A percentile compares a stretch with the other conserved stretches of the same genome.
These are phyloP conservation scores for Trichoderma brevicompactum DNA, from an alignment of 2,329 filamentous ascomycete genomes.

Conservation along the genomic window DNA sequence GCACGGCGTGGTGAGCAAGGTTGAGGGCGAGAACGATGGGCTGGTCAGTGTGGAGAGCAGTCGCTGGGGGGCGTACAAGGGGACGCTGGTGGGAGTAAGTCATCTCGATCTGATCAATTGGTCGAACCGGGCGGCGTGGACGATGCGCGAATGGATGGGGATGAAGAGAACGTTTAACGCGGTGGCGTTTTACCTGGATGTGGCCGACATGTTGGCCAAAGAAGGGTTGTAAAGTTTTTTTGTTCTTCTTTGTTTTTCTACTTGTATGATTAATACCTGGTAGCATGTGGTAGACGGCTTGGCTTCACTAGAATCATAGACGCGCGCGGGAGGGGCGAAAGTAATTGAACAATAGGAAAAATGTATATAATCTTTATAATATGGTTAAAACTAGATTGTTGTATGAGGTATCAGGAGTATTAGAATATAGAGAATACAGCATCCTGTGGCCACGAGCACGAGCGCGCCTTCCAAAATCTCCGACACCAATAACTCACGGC, in stretches of 20 bases:
- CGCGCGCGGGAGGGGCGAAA: background rate
- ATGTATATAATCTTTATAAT: constrained; percentile 17
- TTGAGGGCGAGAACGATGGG: constrained; percentile 67
- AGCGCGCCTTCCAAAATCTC: constrained; percentile 28
- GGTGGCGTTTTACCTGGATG: constrained; percentile 68
- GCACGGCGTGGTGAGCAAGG: constrained; percentile 52
- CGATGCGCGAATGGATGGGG: constrained; percentile 57
- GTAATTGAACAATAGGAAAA: constrained; percentile 19
- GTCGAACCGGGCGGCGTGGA: constrained; percentile 64
- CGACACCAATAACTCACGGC: constrained; percentile 17
- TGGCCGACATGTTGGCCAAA: constrained; percentile 72
- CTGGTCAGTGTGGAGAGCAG: constrained; percentile 69
- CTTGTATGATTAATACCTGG: background rate
- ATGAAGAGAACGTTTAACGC: constrained; percentile 65
- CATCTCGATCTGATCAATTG: constrained; percentile 71
- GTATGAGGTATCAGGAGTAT: constrained; percentile 35
- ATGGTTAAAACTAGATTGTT: constrained; percentile 28
- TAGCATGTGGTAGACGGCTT: background rate
- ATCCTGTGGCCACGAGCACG: constrained; percentile 33
- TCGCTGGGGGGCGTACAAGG: constrained; percentile 66
- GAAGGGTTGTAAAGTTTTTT: constrained; percentile 54
- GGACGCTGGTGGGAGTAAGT: constrained; percentile 64
- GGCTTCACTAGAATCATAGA: background rate
- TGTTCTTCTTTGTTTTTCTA: background rate
- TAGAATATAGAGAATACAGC: constrained; percentile 37